phyloP scores from a whole-genome alignment of 352 stramenopile genomes.

The Paralagenidium karlingii region DNA sequence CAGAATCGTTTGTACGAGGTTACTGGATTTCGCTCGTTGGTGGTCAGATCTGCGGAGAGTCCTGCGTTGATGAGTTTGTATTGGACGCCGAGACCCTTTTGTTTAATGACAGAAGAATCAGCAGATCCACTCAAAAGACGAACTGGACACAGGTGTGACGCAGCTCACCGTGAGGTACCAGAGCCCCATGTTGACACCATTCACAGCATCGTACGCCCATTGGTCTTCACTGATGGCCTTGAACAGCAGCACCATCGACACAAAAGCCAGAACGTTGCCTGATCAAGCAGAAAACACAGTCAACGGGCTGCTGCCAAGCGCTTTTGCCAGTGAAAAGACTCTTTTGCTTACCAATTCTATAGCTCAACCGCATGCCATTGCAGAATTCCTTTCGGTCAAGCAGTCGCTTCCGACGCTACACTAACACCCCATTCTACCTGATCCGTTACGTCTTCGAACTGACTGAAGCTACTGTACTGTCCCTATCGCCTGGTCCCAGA shows the following conservation, averaged over 20 bases:
- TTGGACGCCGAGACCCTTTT: conserved; percentile 46
- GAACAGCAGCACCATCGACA: conserved; percentile 35
- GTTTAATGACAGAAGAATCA: neutral
- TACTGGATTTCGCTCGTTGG: too few species aligned
- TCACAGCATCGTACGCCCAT: conserved; percentile 52
- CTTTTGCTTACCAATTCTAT: too few species aligned
- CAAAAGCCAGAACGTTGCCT: conserved; percentile 37
- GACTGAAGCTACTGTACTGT: too few species aligned
- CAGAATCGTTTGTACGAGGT: too few species aligned
- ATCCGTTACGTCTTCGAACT: too few species aligned
- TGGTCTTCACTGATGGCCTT: conserved; percentile 22
- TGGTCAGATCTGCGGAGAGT: conserved; percentile 20
- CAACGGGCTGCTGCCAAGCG: neutral
- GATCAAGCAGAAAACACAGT: neutral
- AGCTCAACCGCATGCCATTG: neutral
- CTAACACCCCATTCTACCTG: too few species aligned
- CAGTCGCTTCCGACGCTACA: too few species aligned
- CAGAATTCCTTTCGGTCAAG: conserved; percentile 5
- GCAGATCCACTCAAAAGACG: neutral
- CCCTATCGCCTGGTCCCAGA: too few species aligned
- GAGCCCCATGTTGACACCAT: conserved; percentile 62
- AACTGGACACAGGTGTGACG: neutral
- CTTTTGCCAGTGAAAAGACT: too few species aligned
- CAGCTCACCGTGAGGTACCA: conserved; percentile 39
- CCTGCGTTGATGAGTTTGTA: conserved; percentile 78